A percentile compares a stretch with the other conserved stretches of the same genome.
Evolutionary conservation across 371 early-diverging fungal species (phyloP).

Genomic region (Mucor lusitanicus): DNA sequence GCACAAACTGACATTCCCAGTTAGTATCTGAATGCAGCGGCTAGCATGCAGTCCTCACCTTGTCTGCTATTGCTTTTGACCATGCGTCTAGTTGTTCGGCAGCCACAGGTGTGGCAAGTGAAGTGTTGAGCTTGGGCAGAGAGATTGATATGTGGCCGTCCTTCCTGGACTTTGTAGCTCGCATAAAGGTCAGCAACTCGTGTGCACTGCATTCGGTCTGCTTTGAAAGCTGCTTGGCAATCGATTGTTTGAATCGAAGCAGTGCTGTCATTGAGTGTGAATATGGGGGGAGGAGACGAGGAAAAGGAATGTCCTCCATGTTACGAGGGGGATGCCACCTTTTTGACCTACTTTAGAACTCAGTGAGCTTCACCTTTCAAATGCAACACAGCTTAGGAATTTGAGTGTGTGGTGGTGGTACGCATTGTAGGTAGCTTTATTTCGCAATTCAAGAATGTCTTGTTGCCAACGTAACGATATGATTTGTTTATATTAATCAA

Average conservation of each 20-base stretch:
- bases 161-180: conserved; percentile 18
- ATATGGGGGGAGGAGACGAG: background rate
- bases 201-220: conserved; percentile 15
- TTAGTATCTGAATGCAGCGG: conserved; percentile 1
- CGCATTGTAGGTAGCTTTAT: too few relatives aligned
- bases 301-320: background rate
- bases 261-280: conserved; percentile 10
- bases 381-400: too few relatives aligned
- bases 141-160: conserved; percentile 32
- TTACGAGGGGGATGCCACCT: too few relatives aligned
- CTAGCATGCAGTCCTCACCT: conserved; percentile 25
- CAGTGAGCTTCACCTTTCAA: too few relatives aligned
- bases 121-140: conserved; percentile 23
- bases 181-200: conserved; percentile 13
- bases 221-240: conserved; percentile 39
- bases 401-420: too few relatives aligned
- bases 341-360: too few relatives aligned
- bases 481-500: too few relatives aligned
- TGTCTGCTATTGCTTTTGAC: conserved; percentile 49
- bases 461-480: too few relatives aligned
- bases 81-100: conserved; percentile 59
- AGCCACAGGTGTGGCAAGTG: conserved; percentile 13
- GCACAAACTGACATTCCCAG: conserved; percentile 41
- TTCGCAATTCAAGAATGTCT: too few relatives aligned
- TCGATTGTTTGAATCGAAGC: conserved; percentile 43